Evolutionary conservation across 768 basidiomycete genomes (phyloP).

Genomic region (Collybia sordida): DNA sequence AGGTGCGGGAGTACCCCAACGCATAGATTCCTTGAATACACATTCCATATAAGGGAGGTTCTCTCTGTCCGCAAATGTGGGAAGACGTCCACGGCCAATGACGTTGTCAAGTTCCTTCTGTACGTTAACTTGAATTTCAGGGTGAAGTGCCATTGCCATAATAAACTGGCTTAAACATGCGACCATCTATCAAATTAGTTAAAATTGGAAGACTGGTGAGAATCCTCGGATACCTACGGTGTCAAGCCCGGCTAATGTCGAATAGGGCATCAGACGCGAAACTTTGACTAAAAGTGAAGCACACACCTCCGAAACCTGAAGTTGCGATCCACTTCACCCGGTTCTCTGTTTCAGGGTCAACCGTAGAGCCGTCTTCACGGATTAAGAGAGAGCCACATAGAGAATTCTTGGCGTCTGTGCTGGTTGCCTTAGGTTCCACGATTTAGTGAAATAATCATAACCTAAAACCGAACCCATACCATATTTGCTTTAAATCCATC

Average conservation of each 20-base stretch:
- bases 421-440: constrained; percentile 9
- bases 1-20: constrained; percentile 16
- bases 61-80: constrained; percentile 14
- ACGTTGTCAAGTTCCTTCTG: constrained; percentile 18
- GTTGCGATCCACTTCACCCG: constrained; percentile 18
- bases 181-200: constrained; percentile 6
- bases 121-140: constrained; percentile 11
- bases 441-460: background rate
- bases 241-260: constrained; percentile 13
- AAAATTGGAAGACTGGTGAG: background rate
- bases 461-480: background rate
- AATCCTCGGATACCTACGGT: constrained; percentile 5
- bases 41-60: constrained; percentile 16
- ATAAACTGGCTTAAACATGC: constrained; percentile 16
- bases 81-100: constrained; percentile 13
- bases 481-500: constrained; percentile 13
- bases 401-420: constrained; percentile 16
- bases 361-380: constrained; percentile 10
- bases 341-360: constrained; percentile 13
- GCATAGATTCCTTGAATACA: constrained; percentile 16
- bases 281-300: background rate
- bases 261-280: background rate
- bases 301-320: constrained; percentile 14
- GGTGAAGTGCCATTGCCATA: constrained; percentile 16
- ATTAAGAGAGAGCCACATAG: constrained; percentile 17